Evolutionary conservation across 140 eudicot species (phyloP).

Genomic region (Stevia rebaudiana): DNA sequence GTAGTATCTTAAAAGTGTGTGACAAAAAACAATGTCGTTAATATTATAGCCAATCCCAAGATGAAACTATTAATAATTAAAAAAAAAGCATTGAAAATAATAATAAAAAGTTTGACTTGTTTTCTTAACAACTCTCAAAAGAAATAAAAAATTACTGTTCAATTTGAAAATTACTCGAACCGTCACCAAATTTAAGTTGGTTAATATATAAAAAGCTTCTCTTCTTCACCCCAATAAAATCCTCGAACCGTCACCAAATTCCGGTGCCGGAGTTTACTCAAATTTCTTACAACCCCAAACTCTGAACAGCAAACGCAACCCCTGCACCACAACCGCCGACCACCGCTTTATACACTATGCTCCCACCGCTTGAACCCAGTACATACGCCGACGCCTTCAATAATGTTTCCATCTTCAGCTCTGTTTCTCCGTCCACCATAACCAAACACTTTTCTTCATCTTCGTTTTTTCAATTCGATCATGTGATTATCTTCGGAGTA

Average conservation of each 20-base stretch:
- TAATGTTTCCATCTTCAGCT: conserved; percentile 62
- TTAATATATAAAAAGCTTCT: conserved; percentile 71
- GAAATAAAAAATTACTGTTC: no score
- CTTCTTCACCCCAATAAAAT: conserved; percentile 84
- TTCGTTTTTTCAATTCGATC: no score
- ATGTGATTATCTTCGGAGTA: no score
- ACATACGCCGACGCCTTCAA: conserved; percentile 85
- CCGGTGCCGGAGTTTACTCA: conserved; percentile 55
- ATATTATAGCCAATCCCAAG: conserved; percentile 17
- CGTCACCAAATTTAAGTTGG: no score
- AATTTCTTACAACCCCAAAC: conserved; percentile 51
- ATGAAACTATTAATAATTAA: no score
- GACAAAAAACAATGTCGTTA: conserved; percentile 22
- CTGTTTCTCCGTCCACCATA: conserved; percentile 88
- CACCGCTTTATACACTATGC: conserved; percentile 79
- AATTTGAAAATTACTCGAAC: no score
- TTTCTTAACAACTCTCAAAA: no score
- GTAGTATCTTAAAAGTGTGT: background rate
- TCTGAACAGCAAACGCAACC: conserved; percentile 63
- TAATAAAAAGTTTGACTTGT: no score
- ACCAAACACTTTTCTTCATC: conserved; percentile 33
- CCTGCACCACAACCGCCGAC: conserved; percentile 40
- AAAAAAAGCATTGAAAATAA: no score
- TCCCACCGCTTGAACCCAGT: conserved; percentile 71
- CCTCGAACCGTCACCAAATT: conserved; percentile 68